Evolutionary conservation across 176 grass and related monocot genomes (phyloP).

Genomic region (Urochloa ruziziensis): DNA sequence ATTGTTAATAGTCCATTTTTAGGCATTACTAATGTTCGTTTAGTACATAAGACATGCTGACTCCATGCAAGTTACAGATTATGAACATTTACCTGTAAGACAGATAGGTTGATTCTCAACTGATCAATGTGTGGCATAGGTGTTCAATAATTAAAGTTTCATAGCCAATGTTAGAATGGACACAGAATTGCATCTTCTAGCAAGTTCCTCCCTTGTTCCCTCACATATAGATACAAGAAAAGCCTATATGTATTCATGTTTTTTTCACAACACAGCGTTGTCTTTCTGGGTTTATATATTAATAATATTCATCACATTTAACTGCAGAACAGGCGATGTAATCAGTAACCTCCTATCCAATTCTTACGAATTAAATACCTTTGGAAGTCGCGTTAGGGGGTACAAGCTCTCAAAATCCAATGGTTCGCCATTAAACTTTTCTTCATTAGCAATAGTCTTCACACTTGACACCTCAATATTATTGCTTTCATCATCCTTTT

Average conservation of each 20-base stretch:
- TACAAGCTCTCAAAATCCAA: slow-evolving; percentile 68
- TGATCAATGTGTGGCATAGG: background rate
- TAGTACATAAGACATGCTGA: background rate
- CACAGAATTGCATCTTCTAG: background rate
- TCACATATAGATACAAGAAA: background rate
- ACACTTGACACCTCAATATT: slow-evolving; percentile 24
- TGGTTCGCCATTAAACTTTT: slow-evolving; percentile 36
- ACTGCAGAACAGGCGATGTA: background rate
- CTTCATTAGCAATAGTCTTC: slow-evolving; percentile 45
- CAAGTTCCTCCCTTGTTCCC: background rate
- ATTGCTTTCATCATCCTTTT: slow-evolving; percentile 8
- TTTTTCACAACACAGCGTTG: background rate
- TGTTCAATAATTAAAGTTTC: slow-evolving; percentile 17
- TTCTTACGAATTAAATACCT: slow-evolving; percentile 46
- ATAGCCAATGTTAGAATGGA: background rate
- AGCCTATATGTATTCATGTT: background rate
- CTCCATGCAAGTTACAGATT: background rate
- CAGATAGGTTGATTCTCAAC: background rate
- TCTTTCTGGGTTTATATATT: background rate
- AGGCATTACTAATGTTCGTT: background rate
- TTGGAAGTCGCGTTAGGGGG: slow-evolving; percentile 70
- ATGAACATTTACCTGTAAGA: background rate
- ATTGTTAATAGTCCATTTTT: background rate
- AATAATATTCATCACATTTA: background rate
- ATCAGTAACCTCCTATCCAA: background rate